A percentile compares a stretch with the other conserved stretches of the same genome.
Conservation (phyloP, 805 yeast species). For the Dipodascopsis uninucleata region DNA sequence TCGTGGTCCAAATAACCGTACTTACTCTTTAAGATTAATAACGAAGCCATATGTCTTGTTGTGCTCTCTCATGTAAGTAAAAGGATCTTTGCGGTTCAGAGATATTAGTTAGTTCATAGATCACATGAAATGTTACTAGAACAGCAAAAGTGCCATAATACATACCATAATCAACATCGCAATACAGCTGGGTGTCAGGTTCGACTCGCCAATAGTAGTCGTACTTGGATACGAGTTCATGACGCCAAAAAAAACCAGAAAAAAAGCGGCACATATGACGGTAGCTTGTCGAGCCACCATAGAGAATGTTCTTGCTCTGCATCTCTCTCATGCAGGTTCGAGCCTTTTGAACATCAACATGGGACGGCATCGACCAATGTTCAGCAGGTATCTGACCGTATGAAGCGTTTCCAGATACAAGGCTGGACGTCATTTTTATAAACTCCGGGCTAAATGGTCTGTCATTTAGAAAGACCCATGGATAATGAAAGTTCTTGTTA, state of each 20-base stretch:
- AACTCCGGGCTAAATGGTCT: constrained; percentile 57
- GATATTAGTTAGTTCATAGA: no score
- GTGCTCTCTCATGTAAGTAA: constrained; percentile 53
- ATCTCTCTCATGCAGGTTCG: constrained; percentile 45
- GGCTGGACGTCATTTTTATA: constrained; percentile 44
- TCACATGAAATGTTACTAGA: constrained; percentile 63
- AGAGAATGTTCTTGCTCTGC: constrained; percentile 46
- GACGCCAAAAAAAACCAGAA: constrained; percentile 67
- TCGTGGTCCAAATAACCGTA: constrained; percentile 35
- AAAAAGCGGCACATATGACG: constrained; percentile 81
- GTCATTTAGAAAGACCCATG: constrained; percentile 78
- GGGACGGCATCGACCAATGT: constrained; percentile 55
- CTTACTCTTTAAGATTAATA: constrained; percentile 60
- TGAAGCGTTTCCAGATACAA: constrained; percentile 57
- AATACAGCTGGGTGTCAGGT: constrained; percentile 69
- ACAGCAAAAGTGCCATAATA: constrained; percentile 57
- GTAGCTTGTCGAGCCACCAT: constrained; percentile 59
- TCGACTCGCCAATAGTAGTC: constrained; percentile 81
- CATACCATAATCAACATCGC: constrained; percentile 67
- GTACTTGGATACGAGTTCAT: constrained; percentile 54
- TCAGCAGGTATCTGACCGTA: constrained; percentile 59
- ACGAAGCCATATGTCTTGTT: constrained; percentile 65
- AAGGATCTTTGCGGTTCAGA: constrained; percentile 42
- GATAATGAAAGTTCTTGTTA: constrained; percentile 60
- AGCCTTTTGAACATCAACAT: constrained; percentile 55